Conservation (phyloP, 225 moss, liverwort and hornwort species). For the Lunularia cruciata region DNA sequence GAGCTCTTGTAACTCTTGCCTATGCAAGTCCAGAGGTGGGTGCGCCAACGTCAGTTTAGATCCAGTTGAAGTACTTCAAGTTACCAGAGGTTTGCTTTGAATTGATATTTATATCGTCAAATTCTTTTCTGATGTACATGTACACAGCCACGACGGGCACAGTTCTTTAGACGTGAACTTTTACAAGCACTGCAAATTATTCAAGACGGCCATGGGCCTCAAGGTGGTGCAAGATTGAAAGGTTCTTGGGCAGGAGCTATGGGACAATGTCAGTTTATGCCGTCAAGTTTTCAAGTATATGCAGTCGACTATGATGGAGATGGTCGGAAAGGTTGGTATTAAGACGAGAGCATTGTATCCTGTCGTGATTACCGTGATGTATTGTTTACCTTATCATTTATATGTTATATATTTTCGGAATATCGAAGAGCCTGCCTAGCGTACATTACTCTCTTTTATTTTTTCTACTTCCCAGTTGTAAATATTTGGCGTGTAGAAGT, state of each 20-base stretch:
- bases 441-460: no score
- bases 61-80: background rate
- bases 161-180: conserved; percentile 60
- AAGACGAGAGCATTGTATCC: background rate
- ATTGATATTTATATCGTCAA: background rate
- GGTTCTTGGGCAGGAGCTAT: conserved; percentile 84
- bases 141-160: conserved; percentile 43
- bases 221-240: conserved; percentile 49
- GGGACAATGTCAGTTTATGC: conserved; percentile 90
- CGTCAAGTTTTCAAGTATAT: conserved; percentile 62
- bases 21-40: conserved; percentile 54
- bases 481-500: no score
- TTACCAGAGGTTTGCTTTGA: background rate
- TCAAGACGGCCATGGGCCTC: conserved; percentile 56
- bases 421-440: no score
- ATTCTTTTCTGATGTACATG: background rate
- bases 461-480: no score
- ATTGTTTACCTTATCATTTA: background rate
- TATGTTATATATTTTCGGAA: no score
- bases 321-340: conserved; percentile 54
- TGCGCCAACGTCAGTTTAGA: background rate
- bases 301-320: conserved; percentile 76
- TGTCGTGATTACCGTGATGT: background rate
- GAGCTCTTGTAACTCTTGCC: conserved; percentile 63
- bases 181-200: conserved; percentile 61